Conservation (phyloP, 805 yeast species). For the Saccharomycopsis malanga region DNA sequence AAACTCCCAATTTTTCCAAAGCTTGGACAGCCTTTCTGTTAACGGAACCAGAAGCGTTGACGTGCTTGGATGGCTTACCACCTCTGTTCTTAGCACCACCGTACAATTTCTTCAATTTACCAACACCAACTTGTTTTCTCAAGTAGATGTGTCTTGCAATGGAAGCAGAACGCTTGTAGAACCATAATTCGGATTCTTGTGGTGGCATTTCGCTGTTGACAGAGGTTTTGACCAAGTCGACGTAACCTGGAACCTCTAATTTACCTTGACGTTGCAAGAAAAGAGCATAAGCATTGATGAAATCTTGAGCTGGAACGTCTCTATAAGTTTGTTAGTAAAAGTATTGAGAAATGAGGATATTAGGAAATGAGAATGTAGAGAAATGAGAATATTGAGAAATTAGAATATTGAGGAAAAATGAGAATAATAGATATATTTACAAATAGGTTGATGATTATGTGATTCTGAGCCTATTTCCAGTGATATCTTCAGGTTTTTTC, state of each 20-base stretch:
- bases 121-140: slow-evolving; percentile 99
- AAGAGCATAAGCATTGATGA: slow-evolving; percentile 98
- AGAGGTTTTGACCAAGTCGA: slow-evolving; percentile 98
- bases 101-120: slow-evolving; percentile 97
- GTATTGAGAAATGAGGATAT: no score
- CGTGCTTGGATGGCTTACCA: slow-evolving; percentile 96
- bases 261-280: slow-evolving; percentile 99
- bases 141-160: slow-evolving; percentile 99
- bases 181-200: slow-evolving; percentile 99
- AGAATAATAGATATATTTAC: not conserved
- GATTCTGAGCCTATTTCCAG: no score
- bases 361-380: slow-evolving; percentile 13
- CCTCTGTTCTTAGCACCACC: slow-evolving; percentile 99
- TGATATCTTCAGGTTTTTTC: no score
- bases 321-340: slow-evolving; percentile 42
- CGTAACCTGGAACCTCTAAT: slow-evolving; percentile 99
- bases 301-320: slow-evolving; percentile 99
- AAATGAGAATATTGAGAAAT: no score
- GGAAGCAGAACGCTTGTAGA: slow-evolving; percentile 99
- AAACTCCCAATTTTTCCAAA: slow-evolving; percentile 95
- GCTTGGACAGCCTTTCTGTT: slow-evolving; percentile 98
- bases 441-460: no score
- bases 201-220: slow-evolving; percentile 99
- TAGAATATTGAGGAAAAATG: no score
- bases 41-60: slow-evolving; percentile 97